Evolutionary conservation across 2,329 filamentous ascomycete genomes (phyloP).

Genomic region (Aspergillus spinulosporus): DNA sequence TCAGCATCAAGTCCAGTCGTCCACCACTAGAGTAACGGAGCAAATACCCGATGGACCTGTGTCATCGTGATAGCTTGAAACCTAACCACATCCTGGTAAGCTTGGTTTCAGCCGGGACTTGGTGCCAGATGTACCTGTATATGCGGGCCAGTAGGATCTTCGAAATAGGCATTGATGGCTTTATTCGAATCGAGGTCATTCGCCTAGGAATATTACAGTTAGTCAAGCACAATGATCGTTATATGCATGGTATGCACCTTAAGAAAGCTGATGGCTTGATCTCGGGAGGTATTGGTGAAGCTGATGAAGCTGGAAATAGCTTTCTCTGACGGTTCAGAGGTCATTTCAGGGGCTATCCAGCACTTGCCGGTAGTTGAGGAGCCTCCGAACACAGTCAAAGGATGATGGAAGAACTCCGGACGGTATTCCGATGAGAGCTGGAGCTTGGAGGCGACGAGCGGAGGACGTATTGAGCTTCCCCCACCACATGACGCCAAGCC

Average conservation of each 20-base stretch:
- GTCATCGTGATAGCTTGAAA: slow-evolving; percentile 26
- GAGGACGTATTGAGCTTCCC: slow-evolving; percentile 17
- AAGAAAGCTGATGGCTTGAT: slow-evolving; percentile 43
- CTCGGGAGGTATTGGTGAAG: slow-evolving; percentile 43
- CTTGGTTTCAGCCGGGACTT: slow-evolving; percentile 5
- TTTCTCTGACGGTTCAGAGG: slow-evolving; percentile 42
- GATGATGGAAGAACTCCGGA: not conserved
- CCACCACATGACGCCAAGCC: slow-evolving; percentile 25
- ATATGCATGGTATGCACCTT: slow-evolving; percentile 31
- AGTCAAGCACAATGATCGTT: slow-evolving; percentile 6
- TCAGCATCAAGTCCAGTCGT: slow-evolving; percentile 4
- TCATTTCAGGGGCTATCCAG: slow-evolving; percentile 28
- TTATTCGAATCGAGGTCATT: slow-evolving; percentile 47
- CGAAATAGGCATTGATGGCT: slow-evolving; percentile 51
- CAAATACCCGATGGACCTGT: slow-evolving; percentile 30
- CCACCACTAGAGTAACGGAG: not conserved
- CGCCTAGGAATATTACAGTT: slow-evolving; percentile 35
- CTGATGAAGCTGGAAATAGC: slow-evolving; percentile 43
- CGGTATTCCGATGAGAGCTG: not conserved
- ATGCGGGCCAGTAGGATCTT: slow-evolving; percentile 42
- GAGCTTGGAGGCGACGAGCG: not conserved
- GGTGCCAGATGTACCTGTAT: slow-evolving; percentile 28
- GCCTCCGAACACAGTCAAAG: not conserved
- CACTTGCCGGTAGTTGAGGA: not conserved
- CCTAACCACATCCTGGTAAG: slow-evolving; percentile 18